Percentiles rank a stretch among this genome's conserved stretches.
These are phyloP conservation scores for Pseudogymnoascus sp. DNA, from an alignment of 2,329 filamentous ascomycete species.

Conservation along the genomic window DNA sequence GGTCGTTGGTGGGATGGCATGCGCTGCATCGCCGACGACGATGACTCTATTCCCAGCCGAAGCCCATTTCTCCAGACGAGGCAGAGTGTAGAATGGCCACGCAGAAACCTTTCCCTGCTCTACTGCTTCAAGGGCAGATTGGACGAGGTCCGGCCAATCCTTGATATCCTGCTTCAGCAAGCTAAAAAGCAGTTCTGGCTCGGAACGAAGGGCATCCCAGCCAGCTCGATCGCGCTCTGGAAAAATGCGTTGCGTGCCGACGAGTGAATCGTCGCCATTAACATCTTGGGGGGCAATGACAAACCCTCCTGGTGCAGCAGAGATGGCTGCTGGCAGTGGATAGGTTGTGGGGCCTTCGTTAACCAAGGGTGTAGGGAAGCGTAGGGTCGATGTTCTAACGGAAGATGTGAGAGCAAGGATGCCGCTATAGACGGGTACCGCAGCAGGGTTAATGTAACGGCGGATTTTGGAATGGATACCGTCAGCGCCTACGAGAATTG, in stretches of 20 bases:
- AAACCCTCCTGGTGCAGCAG: constrained; percentile 36
- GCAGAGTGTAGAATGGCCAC: constrained; percentile 41
- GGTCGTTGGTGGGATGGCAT: constrained; percentile 41
- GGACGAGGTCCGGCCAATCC: constrained; percentile 32
- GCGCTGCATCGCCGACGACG: constrained; percentile 42
- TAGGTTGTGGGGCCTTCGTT: constrained; percentile 13
- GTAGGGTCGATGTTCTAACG: constrained; percentile 18
- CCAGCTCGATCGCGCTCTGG: constrained; percentile 33
- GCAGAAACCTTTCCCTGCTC: constrained; percentile 31
- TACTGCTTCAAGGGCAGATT: no score
- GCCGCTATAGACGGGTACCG: constrained; percentile 44
- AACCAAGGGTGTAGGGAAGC: constrained; percentile 8
- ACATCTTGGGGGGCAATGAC: constrained; percentile 42
- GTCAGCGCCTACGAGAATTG: constrained; percentile 49
- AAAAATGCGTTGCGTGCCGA: constrained; percentile 30
- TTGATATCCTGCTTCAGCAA: constrained; percentile 31
- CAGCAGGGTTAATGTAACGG: constrained; percentile 41
- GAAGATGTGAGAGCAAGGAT: constrained; percentile 34
- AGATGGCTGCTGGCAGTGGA: constrained; percentile 18
- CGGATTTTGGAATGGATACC: constrained; percentile 53
- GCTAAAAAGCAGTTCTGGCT: constrained; percentile 25
- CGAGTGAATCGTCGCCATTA: constrained; percentile 30
- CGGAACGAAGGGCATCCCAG: constrained; percentile 31
- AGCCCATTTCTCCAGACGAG: constrained; percentile 36
- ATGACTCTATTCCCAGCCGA: constrained; percentile 32